A percentile compares a stretch with the other conserved stretches of the same genome.
Evolutionary conservation across 345 rosid species (phyloP).

Genomic region (Aurinia saxatilis): DNA sequence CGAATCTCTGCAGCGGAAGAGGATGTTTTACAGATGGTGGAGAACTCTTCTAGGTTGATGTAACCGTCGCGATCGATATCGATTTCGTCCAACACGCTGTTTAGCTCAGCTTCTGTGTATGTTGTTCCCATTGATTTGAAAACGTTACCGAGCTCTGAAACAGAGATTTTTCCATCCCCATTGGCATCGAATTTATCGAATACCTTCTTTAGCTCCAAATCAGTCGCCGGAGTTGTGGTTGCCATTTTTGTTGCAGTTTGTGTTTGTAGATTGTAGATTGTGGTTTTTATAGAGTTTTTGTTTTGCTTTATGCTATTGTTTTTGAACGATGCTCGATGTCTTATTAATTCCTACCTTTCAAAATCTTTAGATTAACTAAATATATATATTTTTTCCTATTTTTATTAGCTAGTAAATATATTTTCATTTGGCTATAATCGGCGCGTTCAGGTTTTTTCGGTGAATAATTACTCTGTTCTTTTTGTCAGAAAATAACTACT

Average conservation of each 20-base stretch:
- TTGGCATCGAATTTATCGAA: slow-evolving; percentile 79
- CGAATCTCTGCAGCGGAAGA: slow-evolving; percentile 47
- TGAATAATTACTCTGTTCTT: too few species aligned
- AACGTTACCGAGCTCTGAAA: slow-evolving; percentile 50
- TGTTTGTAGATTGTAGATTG: background rate
- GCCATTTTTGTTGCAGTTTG: slow-evolving; percentile 6
- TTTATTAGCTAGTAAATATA: background rate
- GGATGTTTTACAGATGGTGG: slow-evolving; percentile 46
- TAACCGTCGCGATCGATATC: slow-evolving; percentile 76
- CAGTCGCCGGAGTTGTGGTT: slow-evolving; percentile 9
- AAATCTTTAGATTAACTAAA: background rate
- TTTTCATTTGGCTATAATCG: background rate
- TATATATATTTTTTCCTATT: slow-evolving; percentile 9
- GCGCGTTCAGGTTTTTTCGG: too few species aligned
- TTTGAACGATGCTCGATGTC: slow-evolving; percentile 15
- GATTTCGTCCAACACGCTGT: slow-evolving; percentile 54
- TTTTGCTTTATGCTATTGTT: background rate
- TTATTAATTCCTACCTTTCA: slow-evolving; percentile 6
- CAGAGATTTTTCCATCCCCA: slow-evolving; percentile 81
- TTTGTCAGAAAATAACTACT: too few species aligned
- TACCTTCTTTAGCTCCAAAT: slow-evolving; percentile 46
- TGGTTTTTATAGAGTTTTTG: slow-evolving; percentile 13
- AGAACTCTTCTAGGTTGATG: slow-evolving; percentile 60
- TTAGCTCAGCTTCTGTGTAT: slow-evolving; percentile 40
- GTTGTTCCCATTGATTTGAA: slow-evolving; percentile 59